A percentile compares a stretch with the other conserved stretches of the same genome.
Conservation (phyloP, 805 yeast genomes). For the Kodamaea neixiangensis region DNA sequence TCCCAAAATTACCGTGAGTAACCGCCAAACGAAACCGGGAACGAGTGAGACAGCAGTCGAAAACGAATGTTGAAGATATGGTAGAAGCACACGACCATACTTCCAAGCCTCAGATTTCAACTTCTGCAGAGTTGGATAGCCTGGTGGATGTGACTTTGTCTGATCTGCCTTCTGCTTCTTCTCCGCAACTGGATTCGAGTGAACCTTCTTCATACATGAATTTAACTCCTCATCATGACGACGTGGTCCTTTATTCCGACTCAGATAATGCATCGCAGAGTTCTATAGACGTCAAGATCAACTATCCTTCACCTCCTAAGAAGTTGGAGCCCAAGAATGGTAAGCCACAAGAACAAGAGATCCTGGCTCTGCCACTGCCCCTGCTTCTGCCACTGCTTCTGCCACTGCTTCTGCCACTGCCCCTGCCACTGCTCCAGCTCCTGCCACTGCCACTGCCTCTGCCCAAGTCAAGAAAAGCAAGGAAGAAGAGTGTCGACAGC, state of each 20-base stretch:
- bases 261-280: conserved; percentile 37
- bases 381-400: conserved; percentile 1
- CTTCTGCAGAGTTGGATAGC: not conserved
- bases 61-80: not conserved
- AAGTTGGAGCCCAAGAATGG: not conserved
- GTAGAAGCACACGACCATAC: not conserved
- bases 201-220: conserved; percentile 17
- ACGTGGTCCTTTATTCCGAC: conserved; percentile 36
- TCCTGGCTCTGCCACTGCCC: conserved; percentile 5
- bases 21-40: not conserved
- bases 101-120: not conserved
- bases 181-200: conserved; percentile 1
- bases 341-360: not conserved
- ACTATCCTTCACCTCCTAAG: not conserved
- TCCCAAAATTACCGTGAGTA: not conserved
- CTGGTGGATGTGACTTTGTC: conserved; percentile 2
- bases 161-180: not conserved
- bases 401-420: conserved; percentile 4
- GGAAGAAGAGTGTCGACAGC: conserved; percentile 13
- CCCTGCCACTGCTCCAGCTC: not conserved
- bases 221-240: conserved; percentile 25
- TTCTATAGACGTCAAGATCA: conserved; percentile 23
- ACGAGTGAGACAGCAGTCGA: not conserved
- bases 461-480: not conserved
- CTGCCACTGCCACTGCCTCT: conserved; percentile 4